Conservation (phyloP, 2,329 filamentous ascomycete species). For the Trichoderma sp. region DNA sequence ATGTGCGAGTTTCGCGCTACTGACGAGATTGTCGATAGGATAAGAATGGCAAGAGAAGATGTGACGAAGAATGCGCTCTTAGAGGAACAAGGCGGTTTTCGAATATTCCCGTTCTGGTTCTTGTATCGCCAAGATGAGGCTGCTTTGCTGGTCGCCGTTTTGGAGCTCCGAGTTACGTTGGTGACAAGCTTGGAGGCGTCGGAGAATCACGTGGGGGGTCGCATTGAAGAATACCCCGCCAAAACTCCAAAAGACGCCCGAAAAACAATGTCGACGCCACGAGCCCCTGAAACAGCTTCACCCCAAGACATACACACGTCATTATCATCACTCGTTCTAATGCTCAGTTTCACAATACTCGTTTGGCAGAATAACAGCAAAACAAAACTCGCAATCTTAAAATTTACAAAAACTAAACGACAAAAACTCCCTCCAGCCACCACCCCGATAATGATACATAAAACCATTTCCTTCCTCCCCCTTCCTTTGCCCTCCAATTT, state of each 20-base stretch:
- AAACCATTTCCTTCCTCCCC: neutral
- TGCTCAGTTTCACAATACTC: neutral
- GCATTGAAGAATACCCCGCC: neutral
- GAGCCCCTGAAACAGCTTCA: neutral
- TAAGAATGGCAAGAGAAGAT: accelerated
- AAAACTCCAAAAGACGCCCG: too few species aligned
- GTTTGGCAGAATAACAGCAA: neutral
- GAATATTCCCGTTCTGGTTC: neutral
- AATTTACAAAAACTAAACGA: neutral
- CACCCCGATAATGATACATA: slow-evolving; percentile 4
- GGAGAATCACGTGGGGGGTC: slow-evolving; percentile 17
- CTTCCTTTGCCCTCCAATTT: neutral
- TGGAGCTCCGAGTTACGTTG: neutral
- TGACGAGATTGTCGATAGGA: neutral
- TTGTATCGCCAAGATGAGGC: neutral
- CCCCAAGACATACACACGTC: neutral
- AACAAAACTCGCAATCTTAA: neutral
- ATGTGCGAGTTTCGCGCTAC: neutral
- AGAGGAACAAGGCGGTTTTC: accelerated
- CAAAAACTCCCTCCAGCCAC: neutral
- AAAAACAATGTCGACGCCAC: neutral
- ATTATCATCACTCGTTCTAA: neutral
- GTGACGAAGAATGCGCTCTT: neutral
- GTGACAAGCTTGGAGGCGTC: neutral
- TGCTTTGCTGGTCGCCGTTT: neutral